Percentiles rank a stretch among this genome's conserved stretches.
Evolutionary conservation across 768 basidiomycete genomes (phyloP).

Genomic region (Aureoboletus auriporus): DNA sequence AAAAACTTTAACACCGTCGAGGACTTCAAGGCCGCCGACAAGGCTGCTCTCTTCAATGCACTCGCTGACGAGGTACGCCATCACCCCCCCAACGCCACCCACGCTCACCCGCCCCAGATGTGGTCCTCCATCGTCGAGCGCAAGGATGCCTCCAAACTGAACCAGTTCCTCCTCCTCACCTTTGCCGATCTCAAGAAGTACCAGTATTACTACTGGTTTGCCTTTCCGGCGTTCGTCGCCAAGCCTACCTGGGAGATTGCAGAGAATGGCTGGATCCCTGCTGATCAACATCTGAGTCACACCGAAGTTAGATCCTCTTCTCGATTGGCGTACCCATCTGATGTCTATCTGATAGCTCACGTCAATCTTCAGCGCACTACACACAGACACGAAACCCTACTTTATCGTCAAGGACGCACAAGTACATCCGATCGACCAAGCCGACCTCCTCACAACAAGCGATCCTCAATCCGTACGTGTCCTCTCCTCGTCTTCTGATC

Average conservation of each 20-base stretch:
- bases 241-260: conserved; percentile 89
- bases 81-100: neutral
- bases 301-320: conserved; percentile 34
- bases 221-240: conserved; percentile 87
- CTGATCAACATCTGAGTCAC: conserved; percentile 39
- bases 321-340: neutral
- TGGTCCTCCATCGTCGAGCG: conserved; percentile 58
- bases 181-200: conserved; percentile 98
- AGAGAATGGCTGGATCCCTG: conserved; percentile 54
- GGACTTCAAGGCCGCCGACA: conserved; percentile 88
- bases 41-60: conserved; percentile 78
- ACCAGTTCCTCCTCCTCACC: conserved; percentile 83
- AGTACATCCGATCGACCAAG: conserved; percentile 54
- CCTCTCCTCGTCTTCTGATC: neutral
- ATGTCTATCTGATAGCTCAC: conserved; percentile 38
- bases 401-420: conserved; percentile 52
- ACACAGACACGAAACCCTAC: conserved; percentile 43
- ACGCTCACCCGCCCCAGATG: conserved; percentile 42
- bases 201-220: conserved; percentile 97
- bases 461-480: conserved; percentile 39
- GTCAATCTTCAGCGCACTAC: conserved; percentile 49
- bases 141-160: conserved; percentile 55
- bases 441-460: conserved; percentile 43
- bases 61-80: conserved; percentile 59
- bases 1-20: conserved; percentile 98